phyloP scores from a whole-genome alignment of 2,329 filamentous ascomycete species.

The Sordariomycetes sp. region DNA sequence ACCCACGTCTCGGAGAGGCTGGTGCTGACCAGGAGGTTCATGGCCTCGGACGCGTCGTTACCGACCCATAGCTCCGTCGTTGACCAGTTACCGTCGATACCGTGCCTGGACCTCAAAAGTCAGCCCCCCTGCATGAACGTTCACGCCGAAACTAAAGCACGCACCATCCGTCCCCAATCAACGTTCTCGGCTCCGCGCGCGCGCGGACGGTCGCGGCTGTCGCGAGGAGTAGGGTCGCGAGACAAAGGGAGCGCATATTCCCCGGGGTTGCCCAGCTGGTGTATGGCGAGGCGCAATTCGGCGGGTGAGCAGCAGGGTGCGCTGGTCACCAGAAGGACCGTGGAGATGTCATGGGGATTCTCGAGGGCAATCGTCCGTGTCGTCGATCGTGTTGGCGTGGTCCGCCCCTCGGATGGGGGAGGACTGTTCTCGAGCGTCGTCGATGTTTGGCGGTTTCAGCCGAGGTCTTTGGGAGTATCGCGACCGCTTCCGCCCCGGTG shows the following conservation, averaged over 20 bases:
- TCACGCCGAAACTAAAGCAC: background rate
- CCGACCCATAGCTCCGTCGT: slow-evolving; percentile 49
- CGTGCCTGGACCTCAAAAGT: slow-evolving; percentile 30
- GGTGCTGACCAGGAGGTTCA: slow-evolving; percentile 44
- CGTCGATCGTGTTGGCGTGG: background rate
- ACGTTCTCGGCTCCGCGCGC: slow-evolving; percentile 1
- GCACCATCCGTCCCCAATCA: slow-evolving; percentile 3
- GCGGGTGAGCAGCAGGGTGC: background rate
- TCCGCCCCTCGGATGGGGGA: background rate
- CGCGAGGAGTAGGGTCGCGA: background rate
- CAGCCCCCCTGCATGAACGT: background rate
- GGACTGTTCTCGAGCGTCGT: background rate
- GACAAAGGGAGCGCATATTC: background rate
- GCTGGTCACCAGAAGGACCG: slow-evolving; percentile 1
- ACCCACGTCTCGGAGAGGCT: slow-evolving; percentile 60
- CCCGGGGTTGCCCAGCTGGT: background rate
- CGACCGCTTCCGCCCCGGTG: background rate
- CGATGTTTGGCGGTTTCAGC: background rate
- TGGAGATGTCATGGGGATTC: slow-evolving; percentile 1
- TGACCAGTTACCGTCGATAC: slow-evolving; percentile 60
- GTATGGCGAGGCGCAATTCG: background rate
- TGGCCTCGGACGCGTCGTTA: slow-evolving; percentile 18
- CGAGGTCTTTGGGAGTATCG: background rate
- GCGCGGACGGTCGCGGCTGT: background rate
- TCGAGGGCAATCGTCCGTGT: background rate